Base-by-base conservation (phyloP, 1,284 basidiomycete species). In the Ganoderma lingzhi region DNA sequence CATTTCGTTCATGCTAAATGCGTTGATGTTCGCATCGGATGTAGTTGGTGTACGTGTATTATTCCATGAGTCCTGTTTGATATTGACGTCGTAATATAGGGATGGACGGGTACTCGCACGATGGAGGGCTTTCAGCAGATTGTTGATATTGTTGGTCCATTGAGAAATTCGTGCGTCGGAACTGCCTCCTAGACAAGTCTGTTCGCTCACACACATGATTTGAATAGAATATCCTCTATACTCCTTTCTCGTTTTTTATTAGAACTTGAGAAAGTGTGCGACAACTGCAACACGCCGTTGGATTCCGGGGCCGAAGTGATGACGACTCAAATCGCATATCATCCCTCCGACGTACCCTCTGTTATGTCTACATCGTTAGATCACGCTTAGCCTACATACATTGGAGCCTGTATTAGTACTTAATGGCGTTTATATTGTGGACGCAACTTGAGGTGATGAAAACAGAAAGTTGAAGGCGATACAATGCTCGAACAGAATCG, bases 181-280 rank as follows among this genome's bases (percentile, higher is more conserved):
- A 5, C n/a, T 28, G 28, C n/a, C 23, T 37, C 14, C 6, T 58
- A 23, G 6, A n/a, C 32, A 3, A 35, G 1, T 6, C 2, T 35
- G 15, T 35, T 58, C 56, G 35, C 32, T 37, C 35, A n/a, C 17
- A 30, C 6, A n/a, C 6, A 6, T 8, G 23, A 39, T n/a, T 23
- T 12, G 5, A n/a, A 19, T 17, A 58, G 56, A 12, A 19, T 58
- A 6, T 10, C 19, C 10, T 37, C 56, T 3, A 39, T 39, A 35
- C 56, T 58, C 8, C 35, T 58, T 37, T 58, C 56, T 39, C 56
- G 56, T 14, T 58, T 58, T 19, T 3, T 58, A n/a, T 12, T 58
- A 39, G 56, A 58, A 10, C 15, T 58, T 4, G 56, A n/a, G 17
- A n/a, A 30, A 3, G 12, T 58, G 8, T 17, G 35, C n/a, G 9